Evolutionary conservation across 192 early-diverging fungal genomes (phyloP), one percentile per base, ranked within the genome.

Genomic region (Coemansia sp.): DNA sequence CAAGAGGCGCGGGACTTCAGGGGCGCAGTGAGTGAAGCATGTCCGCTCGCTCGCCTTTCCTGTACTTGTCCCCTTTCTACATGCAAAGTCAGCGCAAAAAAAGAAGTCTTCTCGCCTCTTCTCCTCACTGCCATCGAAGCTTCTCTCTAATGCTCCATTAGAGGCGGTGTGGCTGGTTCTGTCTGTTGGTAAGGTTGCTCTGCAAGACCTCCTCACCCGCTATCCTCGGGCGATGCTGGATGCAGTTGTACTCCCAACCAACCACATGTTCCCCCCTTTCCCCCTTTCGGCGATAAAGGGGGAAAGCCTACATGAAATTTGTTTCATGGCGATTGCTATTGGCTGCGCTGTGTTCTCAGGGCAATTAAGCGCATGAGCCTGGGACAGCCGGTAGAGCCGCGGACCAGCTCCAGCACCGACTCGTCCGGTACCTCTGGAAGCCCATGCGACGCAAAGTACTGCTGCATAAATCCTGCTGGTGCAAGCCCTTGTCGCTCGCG

Each of bases 401-500:
- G 55, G 19, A 67, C 71, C 55, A 71, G 54, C 28, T 26, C 68
- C 44, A 73, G 49, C 49, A 74, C 62, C 49, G 72, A 71, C 50
- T 64, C 44, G 12, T 30, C 53, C 19, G 71, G 68, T 8, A 68
- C 34, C 54, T 74, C 70, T 8, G 77, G 77, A 51, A 71, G 65
- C 54, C 60, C 65, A 22, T 49, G 50, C 9, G 50, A 2, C 4
- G 60, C 65, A 55, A 80, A 65, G 49, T 64, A 80, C 65, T 67
- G 67, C 22, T 52, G 68, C 65, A 80, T 26, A 54, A 67, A 74
- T 5, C 68, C 77, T 1, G 28, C 44, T 47, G 53, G 61, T 3
- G 77, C 77, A 25, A 64, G 47, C 21, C 77, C 77, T 1, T 52
- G 49, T 19, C 57, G 65, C 72, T 80, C 77, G 27, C 77, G 77